A percentile compares a stretch with the other conserved stretches of the same genome.
Evolutionary conservation across 495 filamentous ascomycete species (phyloP).

Genomic region (Pseudoneurospora amorphoporcata): DNA sequence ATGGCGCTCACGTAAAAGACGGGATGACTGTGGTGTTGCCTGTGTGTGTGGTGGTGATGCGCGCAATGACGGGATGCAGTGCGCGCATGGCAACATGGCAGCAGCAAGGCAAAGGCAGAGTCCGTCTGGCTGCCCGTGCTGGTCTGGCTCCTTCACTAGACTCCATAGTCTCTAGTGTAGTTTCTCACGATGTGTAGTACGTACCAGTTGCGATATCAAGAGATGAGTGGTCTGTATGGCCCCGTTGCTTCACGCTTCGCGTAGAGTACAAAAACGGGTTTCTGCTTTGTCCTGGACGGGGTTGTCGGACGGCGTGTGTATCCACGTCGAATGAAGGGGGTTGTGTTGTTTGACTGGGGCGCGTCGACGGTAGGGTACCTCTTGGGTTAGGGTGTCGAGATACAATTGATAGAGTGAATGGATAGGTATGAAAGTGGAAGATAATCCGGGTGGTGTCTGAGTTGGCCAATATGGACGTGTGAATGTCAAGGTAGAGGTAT

Average conservation of each 20-base stretch:
- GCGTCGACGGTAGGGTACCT: not conserved
- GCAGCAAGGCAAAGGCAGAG: not conserved
- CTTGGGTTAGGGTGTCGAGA: not conserved
- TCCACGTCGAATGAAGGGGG: not conserved
- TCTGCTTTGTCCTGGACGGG: not conserved
- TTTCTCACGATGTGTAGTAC: not conserved
- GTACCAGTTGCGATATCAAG: not conserved
- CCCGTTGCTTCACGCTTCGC: not conserved
- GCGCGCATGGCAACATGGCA: not conserved
- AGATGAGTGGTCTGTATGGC: not conserved
- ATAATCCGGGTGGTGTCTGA: slow-evolving; percentile 17
- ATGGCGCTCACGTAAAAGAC: not conserved
- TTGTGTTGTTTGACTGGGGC: not conserved
- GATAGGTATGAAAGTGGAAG: not conserved
- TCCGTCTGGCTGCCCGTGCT: not conserved
- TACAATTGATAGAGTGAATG: not conserved
- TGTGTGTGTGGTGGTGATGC: not conserved
- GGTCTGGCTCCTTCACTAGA: not conserved
- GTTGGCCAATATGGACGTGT: slow-evolving; percentile 11
- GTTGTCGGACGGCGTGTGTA: not conserved
- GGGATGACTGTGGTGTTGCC: not conserved
- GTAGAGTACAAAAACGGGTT: slow-evolving; percentile 3
- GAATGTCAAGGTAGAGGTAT: not conserved
- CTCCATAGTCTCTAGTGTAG: not conserved
- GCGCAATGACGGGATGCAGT: not conserved